A percentile compares a stretch with the other conserved stretches of the same genome.
Conservation (phyloP, 2,329 filamentous ascomycete genomes). For the Aspergillus terreus region DNA sequence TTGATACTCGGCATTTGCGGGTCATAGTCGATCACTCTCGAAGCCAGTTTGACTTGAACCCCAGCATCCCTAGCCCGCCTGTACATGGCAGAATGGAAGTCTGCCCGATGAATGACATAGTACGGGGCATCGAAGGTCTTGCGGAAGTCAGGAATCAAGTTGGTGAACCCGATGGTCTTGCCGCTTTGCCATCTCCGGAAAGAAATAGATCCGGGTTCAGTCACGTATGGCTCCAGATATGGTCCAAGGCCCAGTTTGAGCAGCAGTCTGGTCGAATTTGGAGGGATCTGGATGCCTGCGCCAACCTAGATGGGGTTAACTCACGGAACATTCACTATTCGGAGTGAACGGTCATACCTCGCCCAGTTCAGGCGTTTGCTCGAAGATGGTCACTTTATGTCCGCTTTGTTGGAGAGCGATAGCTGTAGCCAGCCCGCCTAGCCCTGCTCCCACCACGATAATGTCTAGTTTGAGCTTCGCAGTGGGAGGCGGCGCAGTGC, state of each 20-base stretch:
- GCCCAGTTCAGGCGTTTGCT: conserved; percentile 30
- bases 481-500: not conserved
- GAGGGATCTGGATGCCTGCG: conserved; percentile 39
- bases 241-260: conserved; percentile 38
- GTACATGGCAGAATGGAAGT: conserved; percentile 37
- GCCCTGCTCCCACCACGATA: conserved; percentile 29
- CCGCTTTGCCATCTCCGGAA: conserved; percentile 35
- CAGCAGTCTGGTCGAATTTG: conserved; percentile 40
- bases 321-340: not conserved
- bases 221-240: conserved; percentile 19
- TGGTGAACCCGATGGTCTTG: conserved; percentile 35
- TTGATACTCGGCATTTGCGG: conserved; percentile 4
- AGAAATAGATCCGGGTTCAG: conserved; percentile 28
- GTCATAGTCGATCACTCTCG: conserved; percentile 13
- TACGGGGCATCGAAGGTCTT: conserved; percentile 34
- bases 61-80: conserved; percentile 14
- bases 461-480: conserved; percentile 15
- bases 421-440: conserved; percentile 27
- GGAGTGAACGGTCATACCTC: conserved; percentile 28
- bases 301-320: conserved; percentile 21
- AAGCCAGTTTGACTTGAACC: conserved; percentile 12
- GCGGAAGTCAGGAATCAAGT: conserved; percentile 29
- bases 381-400: conserved; percentile 26
- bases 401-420: conserved; percentile 23
- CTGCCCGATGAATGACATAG: conserved; percentile 48